phyloP scores from a whole-genome alignment of 2,329 filamentous ascomycete genomes.

The Fusarium sp. region DNA sequence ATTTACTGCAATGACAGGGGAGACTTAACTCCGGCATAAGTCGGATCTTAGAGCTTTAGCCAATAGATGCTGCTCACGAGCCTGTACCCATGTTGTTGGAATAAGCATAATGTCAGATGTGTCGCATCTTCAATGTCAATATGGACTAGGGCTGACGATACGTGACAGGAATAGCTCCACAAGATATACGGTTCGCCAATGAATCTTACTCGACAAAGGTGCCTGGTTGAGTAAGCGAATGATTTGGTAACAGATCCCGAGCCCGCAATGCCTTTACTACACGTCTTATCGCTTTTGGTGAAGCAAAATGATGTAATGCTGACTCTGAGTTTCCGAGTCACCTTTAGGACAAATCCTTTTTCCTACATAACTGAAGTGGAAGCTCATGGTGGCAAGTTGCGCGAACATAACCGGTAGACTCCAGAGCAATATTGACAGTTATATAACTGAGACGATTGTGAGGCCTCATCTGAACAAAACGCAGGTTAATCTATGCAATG shows the following conservation, averaged over 20 bases:
- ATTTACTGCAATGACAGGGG: background rate
- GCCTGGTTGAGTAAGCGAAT: too few species aligned
- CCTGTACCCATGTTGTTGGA: background rate
- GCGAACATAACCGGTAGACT: background rate
- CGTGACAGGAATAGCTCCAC: background rate
- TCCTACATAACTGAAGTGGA: too few species aligned
- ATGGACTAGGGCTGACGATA: background rate
- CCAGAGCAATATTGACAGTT: rapidly evolving
- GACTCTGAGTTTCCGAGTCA: too few species aligned
- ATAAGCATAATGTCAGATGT: background rate
- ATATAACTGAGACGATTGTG: rapidly evolving
- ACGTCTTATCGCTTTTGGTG: too few species aligned
- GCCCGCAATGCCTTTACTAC: too few species aligned
- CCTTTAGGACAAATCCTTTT: too few species aligned
- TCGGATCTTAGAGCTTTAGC: rapidly evolving
- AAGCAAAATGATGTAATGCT: too few species aligned
- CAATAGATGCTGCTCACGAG: rapidly evolving
- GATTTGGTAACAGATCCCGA: background rate
- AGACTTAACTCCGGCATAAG: too few species aligned
- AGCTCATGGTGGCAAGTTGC: too few species aligned
- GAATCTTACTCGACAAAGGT: background rate
- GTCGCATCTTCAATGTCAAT: background rate
- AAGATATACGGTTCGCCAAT: background rate
- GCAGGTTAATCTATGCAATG: rapidly evolving
- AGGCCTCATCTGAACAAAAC: rapidly evolving